A percentile compares a stretch with the other conserved stretches of the same genome.
Conservation (phyloP, 2,329 filamentous ascomycete species). For the Didymella pomorum region DNA sequence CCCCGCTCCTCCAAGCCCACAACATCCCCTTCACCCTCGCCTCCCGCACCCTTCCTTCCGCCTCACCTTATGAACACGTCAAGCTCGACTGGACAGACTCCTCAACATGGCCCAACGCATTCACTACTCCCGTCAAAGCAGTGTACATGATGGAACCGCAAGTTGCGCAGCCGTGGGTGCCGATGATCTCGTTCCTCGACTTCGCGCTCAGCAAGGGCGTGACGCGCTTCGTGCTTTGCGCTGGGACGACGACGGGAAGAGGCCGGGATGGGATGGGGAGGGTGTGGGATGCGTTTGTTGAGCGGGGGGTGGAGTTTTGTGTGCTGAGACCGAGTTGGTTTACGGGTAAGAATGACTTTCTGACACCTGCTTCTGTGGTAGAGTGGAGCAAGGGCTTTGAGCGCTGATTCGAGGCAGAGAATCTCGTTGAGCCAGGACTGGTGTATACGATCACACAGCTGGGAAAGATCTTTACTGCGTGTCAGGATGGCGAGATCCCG, state of each 20-base stretch:
- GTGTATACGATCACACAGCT: constrained; percentile 34
- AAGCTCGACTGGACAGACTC: background rate
- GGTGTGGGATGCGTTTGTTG: background rate
- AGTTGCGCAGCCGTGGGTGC: background rate
- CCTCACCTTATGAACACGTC: background rate
- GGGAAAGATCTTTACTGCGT: constrained; percentile 55
- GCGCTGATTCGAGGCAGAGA: background rate
- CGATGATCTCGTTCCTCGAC: background rate
- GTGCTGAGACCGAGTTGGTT: background rate
- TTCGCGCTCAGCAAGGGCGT: background rate
- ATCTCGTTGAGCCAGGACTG: background rate
- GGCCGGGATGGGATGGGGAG: background rate
- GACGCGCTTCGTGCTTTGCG: background rate
- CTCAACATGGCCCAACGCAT: background rate
- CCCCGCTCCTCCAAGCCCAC: background rate
- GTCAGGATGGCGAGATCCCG: constrained; percentile 56
- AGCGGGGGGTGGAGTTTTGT: background rate
- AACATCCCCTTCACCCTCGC: background rate
- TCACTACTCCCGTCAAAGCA: background rate
- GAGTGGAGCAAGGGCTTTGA: too few species aligned
- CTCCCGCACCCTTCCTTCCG: background rate
- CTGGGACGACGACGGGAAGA: background rate
- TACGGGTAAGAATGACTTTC: background rate
- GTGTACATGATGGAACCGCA: background rate
- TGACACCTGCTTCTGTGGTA: too few species aligned